Base-by-base conservation (phyloP, 441 rosid genomes). In the Croton laevigatus region DNA sequence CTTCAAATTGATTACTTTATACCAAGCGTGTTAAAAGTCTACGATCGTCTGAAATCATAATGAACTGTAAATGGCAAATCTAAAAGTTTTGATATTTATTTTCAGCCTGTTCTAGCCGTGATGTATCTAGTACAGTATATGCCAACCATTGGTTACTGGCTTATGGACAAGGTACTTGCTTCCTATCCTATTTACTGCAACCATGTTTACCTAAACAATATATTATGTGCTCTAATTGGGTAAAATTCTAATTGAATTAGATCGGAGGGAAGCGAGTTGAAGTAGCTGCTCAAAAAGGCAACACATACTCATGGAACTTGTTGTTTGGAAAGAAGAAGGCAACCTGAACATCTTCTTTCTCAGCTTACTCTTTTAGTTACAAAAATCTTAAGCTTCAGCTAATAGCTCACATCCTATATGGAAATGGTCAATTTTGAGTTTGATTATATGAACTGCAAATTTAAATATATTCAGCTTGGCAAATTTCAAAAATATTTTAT, bases 91-190 rank as follows among this genome's bases (percentile, higher is more conserved):
- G 19, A 36, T 40, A n/a, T 59, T 11, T 44, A 61, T 27, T 82
- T 76, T 75, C 94, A 90, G 98, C 98, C 98, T 72, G 97, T 91
- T 38, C 84, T 94, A 20, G 86, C 86, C 45, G 94, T 94, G 59
- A 85, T 91, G 92, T 94, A 91, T 81, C 77, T 91, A 62, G 91
- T 91, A 78, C 98, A 94, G 72, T 90, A 90, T 84, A 83, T 90
- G 88, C 97, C 97, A 45, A 81, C 82, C 36, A 64, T 91, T 54
- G 98, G 97, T 78, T 87, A 81, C 75, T 91, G 96, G 96, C 88
- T 94, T 62, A 94, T 94, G 97, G 98, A 94, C 85, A 90, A 88
- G 97, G 97, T 94, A 86, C 74, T 58, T 73, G 72, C 64, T 22
- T 27, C 32, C 32, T 32, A 4, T 32, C 6, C 22, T 48, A 16